Evolutionary conservation across 208 protist species (phyloP).

Genomic region (Wallacemonas sp.): DNA sequence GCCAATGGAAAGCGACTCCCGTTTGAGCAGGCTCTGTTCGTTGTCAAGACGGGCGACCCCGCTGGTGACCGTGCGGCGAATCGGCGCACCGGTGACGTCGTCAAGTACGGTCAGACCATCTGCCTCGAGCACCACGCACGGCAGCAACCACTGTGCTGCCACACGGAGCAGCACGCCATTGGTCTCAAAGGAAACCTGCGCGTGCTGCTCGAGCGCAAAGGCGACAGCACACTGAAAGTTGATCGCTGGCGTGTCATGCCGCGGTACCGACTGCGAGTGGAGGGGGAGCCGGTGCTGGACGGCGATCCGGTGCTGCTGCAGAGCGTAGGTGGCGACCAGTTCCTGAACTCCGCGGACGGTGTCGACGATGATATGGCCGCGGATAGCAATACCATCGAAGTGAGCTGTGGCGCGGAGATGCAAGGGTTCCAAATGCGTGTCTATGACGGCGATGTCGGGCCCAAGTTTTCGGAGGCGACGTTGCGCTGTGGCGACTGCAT

Average conservation of each 20-base stretch:
- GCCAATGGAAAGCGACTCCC: slow-evolving; percentile 11
- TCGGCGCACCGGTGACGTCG: slow-evolving; percentile 18
- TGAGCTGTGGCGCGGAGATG: slow-evolving; percentile 32
- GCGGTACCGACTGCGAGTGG: slow-evolving; percentile 54
- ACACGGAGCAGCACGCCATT: slow-evolving; percentile 39
- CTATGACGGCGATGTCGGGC: slow-evolving; percentile 48
- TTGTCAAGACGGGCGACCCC: slow-evolving; percentile 34
- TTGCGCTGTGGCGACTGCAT: slow-evolving; percentile 66
- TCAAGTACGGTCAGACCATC: slow-evolving; percentile 63
- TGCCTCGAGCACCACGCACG: slow-evolving; percentile 41
- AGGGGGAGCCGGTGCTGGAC: slow-evolving; percentile 53
- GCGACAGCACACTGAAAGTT: slow-evolving; percentile 2
- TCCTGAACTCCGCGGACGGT: slow-evolving; percentile 29
- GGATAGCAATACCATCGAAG: slow-evolving; percentile 29
- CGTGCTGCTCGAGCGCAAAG: slow-evolving; percentile 34
- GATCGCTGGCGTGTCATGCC: slow-evolving; percentile 69
- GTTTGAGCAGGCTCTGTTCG: slow-evolving; percentile 51
- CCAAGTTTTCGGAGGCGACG: slow-evolving; percentile 17
- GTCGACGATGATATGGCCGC: slow-evolving; percentile 19
- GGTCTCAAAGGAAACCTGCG: slow-evolving; percentile 48
- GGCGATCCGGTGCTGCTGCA: slow-evolving; percentile 55
- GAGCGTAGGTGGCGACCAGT: slow-evolving; percentile 26
- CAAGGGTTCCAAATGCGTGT: slow-evolving; percentile 48
- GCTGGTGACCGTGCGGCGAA: slow-evolving; percentile 12
- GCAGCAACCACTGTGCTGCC: slow-evolving; percentile 38